Evolutionary conservation across 768 basidiomycete species (phyloP).

Genomic region (Suillus subaureus): DNA sequence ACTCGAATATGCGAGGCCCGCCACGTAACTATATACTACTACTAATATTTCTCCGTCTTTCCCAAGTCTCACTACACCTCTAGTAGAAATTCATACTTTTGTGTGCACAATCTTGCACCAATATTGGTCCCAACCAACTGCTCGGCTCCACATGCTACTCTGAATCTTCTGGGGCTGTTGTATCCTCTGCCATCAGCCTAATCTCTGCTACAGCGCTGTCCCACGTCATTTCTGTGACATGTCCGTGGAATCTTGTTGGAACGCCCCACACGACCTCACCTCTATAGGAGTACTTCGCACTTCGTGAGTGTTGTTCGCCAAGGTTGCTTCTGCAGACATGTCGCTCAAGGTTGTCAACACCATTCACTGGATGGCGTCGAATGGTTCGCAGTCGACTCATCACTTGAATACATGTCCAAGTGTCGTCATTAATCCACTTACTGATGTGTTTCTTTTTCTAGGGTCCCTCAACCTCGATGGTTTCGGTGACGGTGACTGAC

Average conservation of each 20-base stretch:
- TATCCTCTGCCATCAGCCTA: too few species aligned
- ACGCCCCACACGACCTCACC: slow-evolving; percentile 21
- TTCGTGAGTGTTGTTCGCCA: slow-evolving; percentile 52
- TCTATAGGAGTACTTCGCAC: slow-evolving; percentile 46
- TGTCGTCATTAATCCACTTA: slow-evolving; percentile 15
- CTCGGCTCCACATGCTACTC: too few species aligned
- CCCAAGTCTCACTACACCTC: too few species aligned
- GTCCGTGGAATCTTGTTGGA: slow-evolving; percentile 23
- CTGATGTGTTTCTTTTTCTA: slow-evolving; percentile 24
- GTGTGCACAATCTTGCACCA: too few species aligned
- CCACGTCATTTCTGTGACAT: slow-evolving; percentile 43
- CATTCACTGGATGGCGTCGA: slow-evolving; percentile 57
- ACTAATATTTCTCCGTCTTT: too few species aligned
- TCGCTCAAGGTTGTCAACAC: slow-evolving; percentile 55
- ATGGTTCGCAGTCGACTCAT: slow-evolving; percentile 54
- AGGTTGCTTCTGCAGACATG: slow-evolving; percentile 43
- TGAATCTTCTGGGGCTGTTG: too few species aligned
- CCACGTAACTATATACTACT: too few species aligned
- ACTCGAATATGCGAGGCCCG: too few species aligned
- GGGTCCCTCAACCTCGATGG: slow-evolving; percentile 41
- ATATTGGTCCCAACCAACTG: too few species aligned
- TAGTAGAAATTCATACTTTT: too few species aligned
- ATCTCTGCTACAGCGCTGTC: too few species aligned
- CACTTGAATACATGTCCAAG: slow-evolving; percentile 65
- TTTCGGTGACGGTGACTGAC: too few species aligned